phyloP scores from a whole-genome alignment of 768 basidiomycete species.

The Calocera cornea region DNA sequence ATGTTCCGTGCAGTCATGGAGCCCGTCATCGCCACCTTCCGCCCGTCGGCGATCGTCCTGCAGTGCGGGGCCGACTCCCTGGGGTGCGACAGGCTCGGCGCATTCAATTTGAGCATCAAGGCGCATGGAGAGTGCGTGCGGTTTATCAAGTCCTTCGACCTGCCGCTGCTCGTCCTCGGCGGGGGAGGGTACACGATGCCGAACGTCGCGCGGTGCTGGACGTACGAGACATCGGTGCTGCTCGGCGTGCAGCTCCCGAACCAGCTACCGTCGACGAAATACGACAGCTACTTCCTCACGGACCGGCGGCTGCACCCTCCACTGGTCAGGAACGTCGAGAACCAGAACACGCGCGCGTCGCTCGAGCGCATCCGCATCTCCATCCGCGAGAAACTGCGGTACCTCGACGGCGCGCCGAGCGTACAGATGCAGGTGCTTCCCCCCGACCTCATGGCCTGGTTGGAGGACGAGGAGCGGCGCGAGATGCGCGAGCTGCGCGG shows the following conservation, averaged over 20 bases:
- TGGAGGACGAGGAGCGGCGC: constrained; percentile 52
- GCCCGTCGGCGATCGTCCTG: constrained; percentile 79
- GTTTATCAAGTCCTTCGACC: constrained; percentile 83
- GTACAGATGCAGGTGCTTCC: constrained; percentile 95
- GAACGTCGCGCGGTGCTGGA: constrained; percentile 97
- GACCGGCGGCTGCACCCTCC: constrained; percentile 90
- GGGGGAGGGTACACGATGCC: constrained; percentile 96
- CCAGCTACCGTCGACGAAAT: constrained; percentile 75
- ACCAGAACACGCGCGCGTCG: constrained; percentile 72
- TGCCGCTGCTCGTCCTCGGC: constrained; percentile 82
- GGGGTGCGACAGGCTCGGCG: constrained; percentile 86
- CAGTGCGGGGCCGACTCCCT: constrained; percentile 96
- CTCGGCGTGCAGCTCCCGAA: constrained; percentile 73
- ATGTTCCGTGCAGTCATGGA: constrained; percentile 95
- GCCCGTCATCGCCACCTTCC: constrained; percentile 78
- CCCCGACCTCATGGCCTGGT: constrained; percentile 67
- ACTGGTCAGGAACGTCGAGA: constrained; percentile 80
- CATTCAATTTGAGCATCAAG: constrained; percentile 94
- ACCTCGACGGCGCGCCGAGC: constrained; percentile 90
- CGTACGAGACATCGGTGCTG: constrained; percentile 91
- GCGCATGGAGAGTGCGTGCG: constrained; percentile 98
- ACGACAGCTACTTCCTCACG: constrained; percentile 86
- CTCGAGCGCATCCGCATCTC: constrained; percentile 78
- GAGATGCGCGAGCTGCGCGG: background rate
- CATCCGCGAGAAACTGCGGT: constrained; percentile 77